phyloP scores from a whole-genome alignment of 306 rosid genomes.

The Hippophae rhamnoides region DNA sequence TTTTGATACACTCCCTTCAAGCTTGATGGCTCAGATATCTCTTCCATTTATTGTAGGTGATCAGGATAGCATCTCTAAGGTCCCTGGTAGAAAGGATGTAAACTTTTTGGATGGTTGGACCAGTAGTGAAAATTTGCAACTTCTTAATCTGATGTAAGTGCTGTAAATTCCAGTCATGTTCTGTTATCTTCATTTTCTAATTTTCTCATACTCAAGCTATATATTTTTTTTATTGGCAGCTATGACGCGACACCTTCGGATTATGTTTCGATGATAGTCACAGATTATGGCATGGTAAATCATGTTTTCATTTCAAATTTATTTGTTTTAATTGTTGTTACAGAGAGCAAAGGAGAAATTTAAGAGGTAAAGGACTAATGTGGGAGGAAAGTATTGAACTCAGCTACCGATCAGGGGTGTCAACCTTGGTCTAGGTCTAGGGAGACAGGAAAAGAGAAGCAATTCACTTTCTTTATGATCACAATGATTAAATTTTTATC shows the following conservation, averaged over 20 bases:
- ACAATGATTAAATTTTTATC: no score
- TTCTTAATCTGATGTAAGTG: conserved; percentile 63
- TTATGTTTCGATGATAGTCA: conserved; percentile 67
- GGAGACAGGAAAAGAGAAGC: no score
- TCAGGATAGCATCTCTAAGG: conserved; percentile 52
- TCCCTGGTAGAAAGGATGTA: conserved; percentile 55
- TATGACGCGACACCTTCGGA: conserved; percentile 82
- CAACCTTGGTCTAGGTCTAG: no score
- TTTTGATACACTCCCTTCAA: conserved; percentile 12
- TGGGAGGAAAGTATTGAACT: no score
- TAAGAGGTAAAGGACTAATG: no score
- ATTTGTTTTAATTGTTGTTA: neutral
- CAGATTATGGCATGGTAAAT: conserved; percentile 88
- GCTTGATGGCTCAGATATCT: conserved; percentile 12
- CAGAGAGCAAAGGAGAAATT: neutral
- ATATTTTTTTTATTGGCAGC: conserved; percentile 27
- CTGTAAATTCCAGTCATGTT: neutral
- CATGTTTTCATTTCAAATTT: neutral
- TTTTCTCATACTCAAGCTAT: neutral
- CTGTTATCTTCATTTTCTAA: neutral
- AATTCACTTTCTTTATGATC: no score
- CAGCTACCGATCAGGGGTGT: no score
- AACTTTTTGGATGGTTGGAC: conserved; percentile 35
- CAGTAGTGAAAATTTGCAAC: conserved; percentile 45
- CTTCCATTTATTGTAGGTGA: conserved; percentile 55